Evolutionary conservation across 2,329 filamentous ascomycete species (phyloP), one percentile per base, ranked within the genome.

Genomic region (Didymella arachidicola): DNA sequence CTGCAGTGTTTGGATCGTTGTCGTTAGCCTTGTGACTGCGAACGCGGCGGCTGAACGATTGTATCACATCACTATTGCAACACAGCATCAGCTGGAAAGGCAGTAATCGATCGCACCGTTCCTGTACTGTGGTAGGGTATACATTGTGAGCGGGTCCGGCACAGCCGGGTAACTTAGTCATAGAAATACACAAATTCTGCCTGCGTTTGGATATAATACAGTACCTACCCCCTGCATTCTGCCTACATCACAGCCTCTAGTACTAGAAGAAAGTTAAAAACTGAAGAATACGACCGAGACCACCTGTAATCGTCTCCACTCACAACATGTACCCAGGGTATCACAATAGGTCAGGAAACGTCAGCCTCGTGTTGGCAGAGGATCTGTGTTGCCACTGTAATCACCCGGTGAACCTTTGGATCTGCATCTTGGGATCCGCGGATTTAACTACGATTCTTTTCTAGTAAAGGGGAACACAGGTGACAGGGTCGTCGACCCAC

Each of bases 361-460:
- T 32, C 41, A 36, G 54, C 45, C 56, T 59, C 41, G 51, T 59
- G 50, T 59, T 36, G 34, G 41, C 29, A 43, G 41, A 43, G 41
- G 41, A 43, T 43, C 27, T 10, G 41, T 45, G 39, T 30, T 58
- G 55, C 46, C 50, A 53, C 51, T 54, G 51, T 30, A 54, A 53
- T 59, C 56, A 54, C 14, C 32, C 29, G 27, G 32, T 43, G 56
- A 59, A 59, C 56, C 41, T 54, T 50, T 59, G 56, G 56, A 54
- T 50, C 50, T 46, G 41, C 46, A 42, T 36, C 41, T 51, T 46
- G 26, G 16, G 56, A 47, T 30, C 42, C 54, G 47, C 42, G 10
- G 39, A 39, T 39, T 49, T 45, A 41, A 47, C 56, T 18, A 8
- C 36, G 32, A 54, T 51, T 42, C 52, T 42, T 48, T 60, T 48